Evolutionary conservation across 2,329 filamentous ascomycete species (phyloP).

Genomic region (Akanthomyces lecanii): DNA sequence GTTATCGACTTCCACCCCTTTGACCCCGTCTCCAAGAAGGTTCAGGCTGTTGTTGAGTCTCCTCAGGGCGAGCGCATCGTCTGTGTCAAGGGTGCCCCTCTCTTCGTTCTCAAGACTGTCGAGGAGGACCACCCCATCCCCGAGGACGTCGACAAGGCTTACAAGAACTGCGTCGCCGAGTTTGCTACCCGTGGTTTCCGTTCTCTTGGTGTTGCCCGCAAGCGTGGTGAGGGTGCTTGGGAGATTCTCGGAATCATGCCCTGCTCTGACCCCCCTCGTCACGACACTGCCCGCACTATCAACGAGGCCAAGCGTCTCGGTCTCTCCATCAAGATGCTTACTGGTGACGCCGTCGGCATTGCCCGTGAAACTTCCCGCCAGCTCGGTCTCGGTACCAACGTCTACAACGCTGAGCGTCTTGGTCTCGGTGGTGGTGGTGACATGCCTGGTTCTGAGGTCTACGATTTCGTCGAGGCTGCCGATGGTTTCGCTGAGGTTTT

Average conservation of each 20-base stretch:
- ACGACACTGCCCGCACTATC: slow-evolving; percentile 87
- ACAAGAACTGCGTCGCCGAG: slow-evolving; percentile 90
- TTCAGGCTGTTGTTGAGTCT: slow-evolving; percentile 77
- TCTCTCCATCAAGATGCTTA: slow-evolving; percentile 93
- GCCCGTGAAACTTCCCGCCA: slow-evolving; percentile 87
- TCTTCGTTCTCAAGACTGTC: slow-evolving; percentile 82
- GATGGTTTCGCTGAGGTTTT: slow-evolving; percentile 95
- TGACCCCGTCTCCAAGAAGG: slow-evolving; percentile 91
- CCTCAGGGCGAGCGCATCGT: slow-evolving; percentile 78
- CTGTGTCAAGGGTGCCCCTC: slow-evolving; percentile 87
- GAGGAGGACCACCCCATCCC: slow-evolving; percentile 79
- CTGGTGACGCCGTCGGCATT: slow-evolving; percentile 90
- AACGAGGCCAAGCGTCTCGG: slow-evolving; percentile 84
- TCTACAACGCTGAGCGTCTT: slow-evolving; percentile 90
- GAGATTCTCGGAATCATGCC: slow-evolving; percentile 95
- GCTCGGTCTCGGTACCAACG: slow-evolving; percentile 86
- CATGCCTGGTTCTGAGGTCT: slow-evolving; percentile 90
- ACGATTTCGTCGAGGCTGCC: slow-evolving; percentile 92
- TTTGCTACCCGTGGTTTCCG: slow-evolving; percentile 92
- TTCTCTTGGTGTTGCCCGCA: slow-evolving; percentile 88
- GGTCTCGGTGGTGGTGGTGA: slow-evolving; percentile 86
- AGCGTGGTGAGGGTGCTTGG: slow-evolving; percentile 76
- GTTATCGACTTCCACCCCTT: slow-evolving; percentile 83
- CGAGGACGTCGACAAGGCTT: slow-evolving; percentile 71
- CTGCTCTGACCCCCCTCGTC: slow-evolving; percentile 84